These are phyloP conservation scores for Ceratobasidium sp. DNA, from an alignment of 1,284 basidiomycete species.

Conservation along the genomic window DNA sequence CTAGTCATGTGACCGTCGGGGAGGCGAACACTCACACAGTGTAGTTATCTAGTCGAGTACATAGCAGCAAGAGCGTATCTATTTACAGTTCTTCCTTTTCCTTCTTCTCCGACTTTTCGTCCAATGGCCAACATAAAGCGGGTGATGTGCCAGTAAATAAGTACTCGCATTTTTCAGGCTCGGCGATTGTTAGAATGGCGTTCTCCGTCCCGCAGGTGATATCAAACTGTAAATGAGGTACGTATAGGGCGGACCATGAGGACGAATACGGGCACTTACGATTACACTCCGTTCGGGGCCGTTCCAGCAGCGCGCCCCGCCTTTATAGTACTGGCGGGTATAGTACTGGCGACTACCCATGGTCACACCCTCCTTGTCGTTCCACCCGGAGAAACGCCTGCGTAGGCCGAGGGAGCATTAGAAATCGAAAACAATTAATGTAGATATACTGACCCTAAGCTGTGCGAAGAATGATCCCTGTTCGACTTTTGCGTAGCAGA, in stretches of 20 bases:
- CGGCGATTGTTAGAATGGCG: constrained; percentile 77
- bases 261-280: constrained; percentile 55
- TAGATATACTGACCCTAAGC: constrained; percentile 73
- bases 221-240: constrained; percentile 62
- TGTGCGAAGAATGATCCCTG: constrained; percentile 78
- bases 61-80: constrained; percentile 9
- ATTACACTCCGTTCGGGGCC: constrained; percentile 85
- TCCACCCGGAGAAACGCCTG: constrained; percentile 81
- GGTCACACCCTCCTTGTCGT: constrained; percentile 61
- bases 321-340: constrained; percentile 78
- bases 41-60: constrained; percentile 3
- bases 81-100: constrained; percentile 50
- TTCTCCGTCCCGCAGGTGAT: constrained; percentile 88
- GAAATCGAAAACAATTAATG: neutral
- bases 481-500: constrained; percentile 88
- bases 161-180: constrained; percentile 98
- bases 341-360: constrained; percentile 77
- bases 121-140: constrained; percentile 81
- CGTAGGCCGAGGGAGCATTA: constrained; percentile 11
- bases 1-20: constrained; percentile 6
- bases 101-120: constrained; percentile 41
- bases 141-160: constrained; percentile 86
- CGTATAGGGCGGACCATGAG: neutral
- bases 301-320: constrained; percentile 95
- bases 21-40: neutral